Evolutionary conservation across 495 filamentous ascomycete genomes (phyloP), one percentile per base, ranked within the genome.

Genomic region (Massariosphaeria phaeospora): DNA sequence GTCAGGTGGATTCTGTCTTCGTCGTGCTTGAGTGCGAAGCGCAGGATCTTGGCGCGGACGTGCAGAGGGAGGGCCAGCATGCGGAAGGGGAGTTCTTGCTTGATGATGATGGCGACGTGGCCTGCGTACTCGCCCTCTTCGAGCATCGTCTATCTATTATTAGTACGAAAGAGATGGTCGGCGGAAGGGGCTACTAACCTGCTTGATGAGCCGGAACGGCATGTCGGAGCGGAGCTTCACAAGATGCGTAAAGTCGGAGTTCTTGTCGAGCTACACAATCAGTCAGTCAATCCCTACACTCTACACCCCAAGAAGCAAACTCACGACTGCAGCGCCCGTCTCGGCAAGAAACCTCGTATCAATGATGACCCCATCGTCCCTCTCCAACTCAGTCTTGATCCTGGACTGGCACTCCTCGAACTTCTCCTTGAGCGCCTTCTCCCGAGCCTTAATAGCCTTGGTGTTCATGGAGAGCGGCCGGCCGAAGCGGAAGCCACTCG

Each of bases 211-310:
- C 8, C 26, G 12, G 48, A 60, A 60, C 3, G 49, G 57, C 2
- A 35, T 41, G 20, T 30, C 24, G 42, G 56, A 59, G 5, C 29
- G 31, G n/a, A 59, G 48, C 36, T 53, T 59, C n/a, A 59, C 33
- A 12, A 59, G 33, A n/a, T 59, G 48, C 20, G 30, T 42, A 27
- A 33, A 59, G 15, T 59, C 40, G 29, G 13, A 39, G 17, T 40
- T 13, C 31, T 48, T 48, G 56, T 48, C 42, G 6, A 59, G 23
- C 55, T 58, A 23, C 7, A 13, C 36, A 7, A 36, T 58, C 31
- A 58, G 30, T n/a, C n/a, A n/a, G n/a, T n/a, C n/a, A n/a, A n/a
- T n/a, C n/a, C n/a, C n/a, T n/a, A n/a, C n/a, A n/a, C n/a, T n/a
- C n/a, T n/a, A n/a, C n/a, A n/a, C n/a, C n/a, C n/a, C n/a, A n/a